Percentiles rank a stretch among this genome's conserved stretches.
Conservation (phyloP, 2,329 filamentous ascomycete species). For the Xylariales sp. region DNA sequence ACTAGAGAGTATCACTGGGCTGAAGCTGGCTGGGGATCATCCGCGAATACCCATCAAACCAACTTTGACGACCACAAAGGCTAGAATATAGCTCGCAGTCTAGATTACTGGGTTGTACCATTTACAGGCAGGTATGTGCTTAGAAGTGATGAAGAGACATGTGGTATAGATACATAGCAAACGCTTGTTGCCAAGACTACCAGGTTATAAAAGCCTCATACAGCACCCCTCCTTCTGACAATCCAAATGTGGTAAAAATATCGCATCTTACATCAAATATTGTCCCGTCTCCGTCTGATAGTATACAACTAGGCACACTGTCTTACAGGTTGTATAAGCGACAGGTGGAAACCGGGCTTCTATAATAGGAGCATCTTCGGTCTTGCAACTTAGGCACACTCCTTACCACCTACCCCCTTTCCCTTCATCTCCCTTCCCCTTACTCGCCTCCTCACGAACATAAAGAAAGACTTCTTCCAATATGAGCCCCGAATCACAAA, state of each 20-base stretch:
- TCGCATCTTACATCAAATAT: too few relatives aligned
- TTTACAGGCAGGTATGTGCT: neutral
- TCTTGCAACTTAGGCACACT: too few relatives aligned
- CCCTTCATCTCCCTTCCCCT: conserved; percentile 5
- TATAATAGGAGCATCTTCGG: too few relatives aligned
- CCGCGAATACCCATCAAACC: conserved; percentile 44
- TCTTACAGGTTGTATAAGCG: too few relatives aligned
- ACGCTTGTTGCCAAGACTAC: too few relatives aligned
- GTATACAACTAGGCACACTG: too few relatives aligned
- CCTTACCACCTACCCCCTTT: too few relatives aligned
- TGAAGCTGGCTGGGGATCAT: conserved; percentile 55
- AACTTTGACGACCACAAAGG: conserved; percentile 24
- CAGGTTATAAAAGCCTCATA: too few relatives aligned
- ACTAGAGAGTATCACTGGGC: conserved; percentile 69
- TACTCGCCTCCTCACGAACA: neutral
- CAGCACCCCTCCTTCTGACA: too few relatives aligned
- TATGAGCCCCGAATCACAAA: neutral
- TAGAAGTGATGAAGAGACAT: neutral
- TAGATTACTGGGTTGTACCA: neutral
- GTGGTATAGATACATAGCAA: conserved; percentile 1
- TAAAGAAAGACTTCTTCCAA: neutral
- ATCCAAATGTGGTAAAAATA: too few relatives aligned
- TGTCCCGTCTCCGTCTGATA: too few relatives aligned
- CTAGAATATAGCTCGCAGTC: conserved; percentile 36
- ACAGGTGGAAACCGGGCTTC: too few relatives aligned